These are phyloP conservation scores for Heliosperma pusillum DNA, from an alignment of 148 eudicot species.

Conservation along the genomic window DNA sequence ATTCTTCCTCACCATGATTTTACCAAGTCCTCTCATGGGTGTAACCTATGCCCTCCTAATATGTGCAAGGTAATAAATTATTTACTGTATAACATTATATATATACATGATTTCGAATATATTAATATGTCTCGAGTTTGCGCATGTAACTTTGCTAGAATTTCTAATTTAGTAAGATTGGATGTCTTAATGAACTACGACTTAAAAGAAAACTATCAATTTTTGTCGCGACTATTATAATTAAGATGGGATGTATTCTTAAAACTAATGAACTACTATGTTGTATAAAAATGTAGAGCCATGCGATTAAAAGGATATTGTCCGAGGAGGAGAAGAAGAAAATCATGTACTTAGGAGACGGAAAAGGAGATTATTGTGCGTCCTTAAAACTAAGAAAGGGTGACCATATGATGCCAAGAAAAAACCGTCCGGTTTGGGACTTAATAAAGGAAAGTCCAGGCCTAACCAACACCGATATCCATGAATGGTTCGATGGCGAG, in stretches of 20 bases:
- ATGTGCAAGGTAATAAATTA: constrained; percentile 66
- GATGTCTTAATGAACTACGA: no score
- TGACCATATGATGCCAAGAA: constrained; percentile 35
- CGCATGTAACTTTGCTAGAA: no score
- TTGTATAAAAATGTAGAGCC: neutral
- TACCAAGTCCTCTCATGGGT: constrained; percentile 50
- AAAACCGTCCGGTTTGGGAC: constrained; percentile 32
- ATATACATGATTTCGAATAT: no score
- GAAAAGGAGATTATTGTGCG: constrained; percentile 33
- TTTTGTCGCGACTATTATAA: no score
- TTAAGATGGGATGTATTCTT: no score
- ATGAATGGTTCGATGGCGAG: constrained; percentile 37
- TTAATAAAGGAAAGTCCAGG: constrained; percentile 27
- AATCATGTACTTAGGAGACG: constrained; percentile 25
- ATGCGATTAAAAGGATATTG: constrained; percentile 28
- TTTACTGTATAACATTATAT: no score
- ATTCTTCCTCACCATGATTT: constrained; percentile 61
- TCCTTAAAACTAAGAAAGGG: constrained; percentile 20
- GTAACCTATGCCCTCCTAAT: constrained; percentile 81
- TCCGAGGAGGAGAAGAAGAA: constrained; percentile 21
- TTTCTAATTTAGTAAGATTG: no score
- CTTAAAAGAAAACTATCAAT: no score
- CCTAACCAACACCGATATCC: constrained; percentile 21
- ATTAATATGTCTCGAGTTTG: no score
- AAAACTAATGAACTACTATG: neutral